Percentiles rank a stretch among this genome's conserved stretches.
These are phyloP conservation scores for Fusarium illudens DNA, from an alignment of 2,329 filamentous ascomycete genomes.

Conservation along the genomic window DNA sequence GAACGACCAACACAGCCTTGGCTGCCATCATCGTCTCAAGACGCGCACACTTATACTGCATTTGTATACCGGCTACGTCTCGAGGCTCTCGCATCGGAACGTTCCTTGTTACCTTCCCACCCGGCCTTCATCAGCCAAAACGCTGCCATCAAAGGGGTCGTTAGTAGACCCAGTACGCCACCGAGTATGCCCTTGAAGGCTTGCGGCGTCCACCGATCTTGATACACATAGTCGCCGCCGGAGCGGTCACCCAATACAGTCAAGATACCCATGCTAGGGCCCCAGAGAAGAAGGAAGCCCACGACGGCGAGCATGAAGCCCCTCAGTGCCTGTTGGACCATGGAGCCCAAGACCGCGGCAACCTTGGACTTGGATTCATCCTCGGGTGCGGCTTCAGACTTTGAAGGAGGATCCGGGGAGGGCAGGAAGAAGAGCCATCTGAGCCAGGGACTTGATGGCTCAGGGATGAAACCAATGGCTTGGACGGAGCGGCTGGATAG, in stretches of 20 bases:
- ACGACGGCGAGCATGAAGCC: slow-evolving; percentile 43
- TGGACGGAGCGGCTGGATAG: slow-evolving; percentile 55
- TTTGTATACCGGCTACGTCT: background rate
- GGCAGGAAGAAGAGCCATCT: slow-evolving; percentile 50
- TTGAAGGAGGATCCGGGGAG: background rate
- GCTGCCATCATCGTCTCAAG: too few species aligned
- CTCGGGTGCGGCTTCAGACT: background rate
- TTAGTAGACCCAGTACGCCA: slow-evolving; percentile 55
- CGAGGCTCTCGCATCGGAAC: slow-evolving; percentile 10
- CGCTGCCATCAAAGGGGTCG: slow-evolving; percentile 57
- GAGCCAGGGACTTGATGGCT: slow-evolving; percentile 46
- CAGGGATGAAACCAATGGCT: slow-evolving; percentile 55
- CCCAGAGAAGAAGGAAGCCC: slow-evolving; percentile 56
- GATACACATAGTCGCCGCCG: slow-evolving; percentile 56
- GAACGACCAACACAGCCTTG: too few species aligned
- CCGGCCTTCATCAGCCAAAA: slow-evolving; percentile 62
- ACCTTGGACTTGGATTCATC: slow-evolving; percentile 1
- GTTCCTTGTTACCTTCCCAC: slow-evolving; percentile 46
- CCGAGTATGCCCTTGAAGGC: slow-evolving; percentile 61
- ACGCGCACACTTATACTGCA: too few species aligned
- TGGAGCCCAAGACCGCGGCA: background rate
- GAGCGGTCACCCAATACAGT: slow-evolving; percentile 47
- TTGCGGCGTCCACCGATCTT: slow-evolving; percentile 55
- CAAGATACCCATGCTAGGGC: slow-evolving; percentile 54
- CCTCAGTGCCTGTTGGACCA: slow-evolving; percentile 44